Evolutionary conservation across 2,329 filamentous ascomycete genomes (phyloP), one percentile per base, ranked within the genome.

Genomic region (Elsinoe necatrix): DNA sequence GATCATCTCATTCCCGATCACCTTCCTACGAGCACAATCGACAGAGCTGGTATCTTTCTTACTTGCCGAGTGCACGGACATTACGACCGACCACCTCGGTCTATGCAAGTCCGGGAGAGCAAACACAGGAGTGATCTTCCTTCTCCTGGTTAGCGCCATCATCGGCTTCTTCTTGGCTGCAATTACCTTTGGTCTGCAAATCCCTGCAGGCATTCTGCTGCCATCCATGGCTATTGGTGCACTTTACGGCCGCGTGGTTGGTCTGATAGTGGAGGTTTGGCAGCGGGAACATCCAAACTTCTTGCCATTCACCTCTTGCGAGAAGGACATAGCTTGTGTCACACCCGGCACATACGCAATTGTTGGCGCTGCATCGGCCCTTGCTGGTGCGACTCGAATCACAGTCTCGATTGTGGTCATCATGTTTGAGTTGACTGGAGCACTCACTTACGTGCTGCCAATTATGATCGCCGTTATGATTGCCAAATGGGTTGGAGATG

Each of bases 391-490:
- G 34, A 97, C 92, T 16, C 83, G 92, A 63, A 95, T 98, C 84
- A 98, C 93, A 0, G 90, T 96, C 9, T 96, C 91, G 11, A 96
- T 98, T 63, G 92, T 98, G 3, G 93, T 97, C 66, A 98, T 98
- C 73, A 96, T 96, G 87, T 98, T 98, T 67, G 93, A 98, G 75
- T 84, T 98, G 57, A 98, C 93, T 0, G 93, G 93, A 54, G 93
- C 93, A 1, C 79, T 98, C 25, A 95, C 90, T 0, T 97, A 97
- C 68, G 92, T 98, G 50, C 82, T 98, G 6, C 93, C 93, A 56
- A 98, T 97, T 71, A 98, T 98, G 93, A 88, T 98, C 61, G 90
- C 91, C 42, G 93, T 98, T 67, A 95, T 98, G 91, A 80, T 97
- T 43, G 88, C 88, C 61, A 98, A 98, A 74, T 98, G 93, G 93